Conservation (phyloP, 192 early-diverging fungal species). For the Entophlyctis helioformis region DNA sequence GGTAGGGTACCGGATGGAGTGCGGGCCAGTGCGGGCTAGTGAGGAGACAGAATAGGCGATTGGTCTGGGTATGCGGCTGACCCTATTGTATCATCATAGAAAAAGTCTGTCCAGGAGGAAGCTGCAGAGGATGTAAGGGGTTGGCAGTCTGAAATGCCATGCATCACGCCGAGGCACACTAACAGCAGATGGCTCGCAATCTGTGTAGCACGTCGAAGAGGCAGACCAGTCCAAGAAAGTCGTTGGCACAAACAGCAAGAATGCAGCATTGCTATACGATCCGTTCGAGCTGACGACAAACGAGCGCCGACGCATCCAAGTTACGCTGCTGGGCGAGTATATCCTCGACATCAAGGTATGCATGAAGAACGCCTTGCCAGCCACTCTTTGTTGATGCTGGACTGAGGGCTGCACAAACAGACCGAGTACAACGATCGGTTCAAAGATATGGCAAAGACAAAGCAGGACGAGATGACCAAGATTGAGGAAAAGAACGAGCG, state of each 20-base stretch:
- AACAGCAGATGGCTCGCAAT: too few relatives aligned
- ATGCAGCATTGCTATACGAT: constrained; percentile 23
- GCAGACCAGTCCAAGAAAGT: background rate
- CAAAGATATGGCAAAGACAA: constrained; percentile 24
- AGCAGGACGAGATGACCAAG: constrained; percentile 37
- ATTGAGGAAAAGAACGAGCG: constrained; percentile 53
- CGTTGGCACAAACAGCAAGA: constrained; percentile 3
- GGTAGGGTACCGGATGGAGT: background rate
- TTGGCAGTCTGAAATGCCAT: too few relatives aligned
- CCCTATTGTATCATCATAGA: background rate
- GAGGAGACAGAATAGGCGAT: too few relatives aligned
- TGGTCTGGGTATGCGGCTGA: background rate
- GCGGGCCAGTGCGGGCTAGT: too few relatives aligned
- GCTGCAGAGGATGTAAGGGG: too few relatives aligned
- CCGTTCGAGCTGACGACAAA: constrained; percentile 39
- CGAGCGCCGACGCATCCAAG: constrained; percentile 35
- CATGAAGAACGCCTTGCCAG: too few relatives aligned
- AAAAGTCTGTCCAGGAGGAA: background rate
- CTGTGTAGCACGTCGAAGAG: too few relatives aligned
- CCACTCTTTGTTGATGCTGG: too few relatives aligned
- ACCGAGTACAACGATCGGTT: constrained; percentile 35
- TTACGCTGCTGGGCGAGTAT: constrained; percentile 26
- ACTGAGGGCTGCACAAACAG: too few relatives aligned
- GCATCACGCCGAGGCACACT: too few relatives aligned
- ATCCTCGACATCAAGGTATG: constrained; percentile 33